Evolutionary conservation across 2,329 filamentous ascomycete species (phyloP), one percentile per base, ranked within the genome.

Genomic region (Xylaria multiplex): DNA sequence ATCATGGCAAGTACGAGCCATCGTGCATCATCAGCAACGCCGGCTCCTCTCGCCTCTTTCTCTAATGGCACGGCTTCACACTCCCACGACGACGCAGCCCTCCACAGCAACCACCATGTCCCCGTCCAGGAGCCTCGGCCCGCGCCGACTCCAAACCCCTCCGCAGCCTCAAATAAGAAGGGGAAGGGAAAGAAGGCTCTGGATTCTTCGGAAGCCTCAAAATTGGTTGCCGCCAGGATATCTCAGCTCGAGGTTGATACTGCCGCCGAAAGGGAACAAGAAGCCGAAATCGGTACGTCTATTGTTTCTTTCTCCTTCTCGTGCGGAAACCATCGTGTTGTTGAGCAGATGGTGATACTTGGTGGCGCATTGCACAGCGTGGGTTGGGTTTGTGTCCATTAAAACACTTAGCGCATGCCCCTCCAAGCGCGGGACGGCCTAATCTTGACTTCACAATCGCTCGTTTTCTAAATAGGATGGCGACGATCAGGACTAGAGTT

Each of bases 221-320:
- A 97, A 80, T 86, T 97, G 70, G 87, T 99, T 58, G 91, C 94
- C 69, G 93, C 94, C 68, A 93, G 96, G 77, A 97, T 99, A 77
- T 95, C 93, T 24, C 96, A 98, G 81, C 84, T 99, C 65, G 96
- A 99, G 79, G 91, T 93, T 69, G 94, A 97, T 84, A 92, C 91
- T 56, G 93, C 93, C 11, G 93, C 93, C 66, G 94, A 97, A 78
- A 97, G 96, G 80, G 95, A 97, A 73, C 93, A 97, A 80, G 94
- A 97, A 81, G 88, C 91, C 67, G 96, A 98, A 83, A 97, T 99
- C 78, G 93, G 93, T 97, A 83, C 55, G 68, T 70, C 54, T 58
- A 59, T 64, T 66, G 58, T 14, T 63, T 54, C 8, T 63, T 59
- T 48, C 22, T 50, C 49, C 8, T 30, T 19, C 16, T 24, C 30